phyloP scores from a whole-genome alignment of 2,329 filamentous ascomycete genomes.

The Nemania abortiva region DNA sequence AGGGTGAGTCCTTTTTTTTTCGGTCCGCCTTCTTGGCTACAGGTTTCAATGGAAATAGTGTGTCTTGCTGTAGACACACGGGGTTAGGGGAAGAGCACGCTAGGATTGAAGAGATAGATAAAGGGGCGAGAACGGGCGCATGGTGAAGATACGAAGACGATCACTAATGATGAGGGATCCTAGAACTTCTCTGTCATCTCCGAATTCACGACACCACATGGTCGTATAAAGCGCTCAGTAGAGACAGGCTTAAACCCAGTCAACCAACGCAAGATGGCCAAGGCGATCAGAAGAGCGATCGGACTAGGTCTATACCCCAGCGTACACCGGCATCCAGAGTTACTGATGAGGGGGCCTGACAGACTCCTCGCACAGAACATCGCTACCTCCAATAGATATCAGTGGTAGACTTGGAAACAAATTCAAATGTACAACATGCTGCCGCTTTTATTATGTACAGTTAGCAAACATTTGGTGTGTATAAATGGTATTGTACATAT shows the following conservation, averaged over 20 bases:
- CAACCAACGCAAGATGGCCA: constrained; percentile 94
- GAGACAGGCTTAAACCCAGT: constrained; percentile 84
- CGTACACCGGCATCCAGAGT: constrained; percentile 88
- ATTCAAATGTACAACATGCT: constrained; percentile 45
- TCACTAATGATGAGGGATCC: constrained; percentile 12
- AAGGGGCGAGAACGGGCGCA: not conserved
- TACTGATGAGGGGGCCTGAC: constrained; percentile 63
- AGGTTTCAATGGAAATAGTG: not conserved
- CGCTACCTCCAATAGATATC: constrained; percentile 24
- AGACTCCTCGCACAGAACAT: constrained; percentile 39
- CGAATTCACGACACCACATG: constrained; percentile 87
- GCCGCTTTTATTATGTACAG: constrained; percentile 49
- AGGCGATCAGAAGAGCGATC: constrained; percentile 88
- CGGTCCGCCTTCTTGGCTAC: not conserved
- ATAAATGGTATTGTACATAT: constrained; percentile 52
- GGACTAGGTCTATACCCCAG: constrained; percentile 93
- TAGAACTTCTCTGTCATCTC: constrained; percentile 94
- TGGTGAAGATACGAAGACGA: not conserved
- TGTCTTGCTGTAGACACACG: not conserved
- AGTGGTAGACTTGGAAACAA: not conserved
- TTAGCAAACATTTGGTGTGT: constrained; percentile 43
- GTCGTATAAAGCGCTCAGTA: constrained; percentile 82
- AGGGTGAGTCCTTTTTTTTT: constrained; percentile 70
- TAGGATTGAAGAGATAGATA: not conserved
- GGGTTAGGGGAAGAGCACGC: not conserved